A percentile compares a stretch with the other conserved stretches of the same genome.
Evolutionary conservation across 139 green algal genomes (phyloP).

Genomic region (Volvox reticuliferus): DNA sequence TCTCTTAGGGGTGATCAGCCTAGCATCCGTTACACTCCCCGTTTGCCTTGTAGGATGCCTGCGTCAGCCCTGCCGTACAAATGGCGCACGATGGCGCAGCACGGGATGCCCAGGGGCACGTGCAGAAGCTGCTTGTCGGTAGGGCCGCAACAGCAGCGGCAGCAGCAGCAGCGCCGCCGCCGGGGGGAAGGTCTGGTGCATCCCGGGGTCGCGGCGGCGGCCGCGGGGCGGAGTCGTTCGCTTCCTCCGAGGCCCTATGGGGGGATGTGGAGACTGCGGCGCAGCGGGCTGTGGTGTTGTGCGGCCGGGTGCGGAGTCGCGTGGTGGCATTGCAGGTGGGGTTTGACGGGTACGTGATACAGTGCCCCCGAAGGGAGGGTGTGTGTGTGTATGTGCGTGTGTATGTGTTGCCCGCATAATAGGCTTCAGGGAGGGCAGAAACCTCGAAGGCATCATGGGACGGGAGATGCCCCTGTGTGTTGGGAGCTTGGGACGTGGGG

Average conservation of each 20-base stretch:
- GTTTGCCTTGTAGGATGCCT: slow-evolving; percentile 12
- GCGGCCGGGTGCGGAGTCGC: not conserved
- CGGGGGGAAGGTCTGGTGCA: not conserved
- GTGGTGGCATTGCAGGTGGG: slow-evolving; percentile 38
- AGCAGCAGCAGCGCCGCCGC: not conserved
- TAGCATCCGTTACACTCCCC: too few species aligned
- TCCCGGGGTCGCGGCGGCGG: not conserved
- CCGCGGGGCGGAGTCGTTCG: not conserved
- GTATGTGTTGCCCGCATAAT: too few species aligned
- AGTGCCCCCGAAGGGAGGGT: too few species aligned
- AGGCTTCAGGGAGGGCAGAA: too few species aligned
- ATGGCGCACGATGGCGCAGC: not conserved
- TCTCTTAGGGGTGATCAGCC: too few species aligned
- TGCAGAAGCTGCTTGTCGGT: not conserved
- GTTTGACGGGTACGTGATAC: not conserved
- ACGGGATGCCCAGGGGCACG: not conserved
- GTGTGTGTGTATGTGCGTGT: too few species aligned
- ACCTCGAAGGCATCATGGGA: too few species aligned
- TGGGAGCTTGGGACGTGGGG: too few species aligned
- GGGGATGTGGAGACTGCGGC: slow-evolving; percentile 38
- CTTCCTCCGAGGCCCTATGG: not conserved
- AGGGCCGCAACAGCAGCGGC: too few species aligned
- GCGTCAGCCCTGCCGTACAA: not conserved
- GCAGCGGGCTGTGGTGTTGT: slow-evolving; percentile 40
- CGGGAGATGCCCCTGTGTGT: too few species aligned